Evolutionary conservation across 1,284 basidiomycete genomes (phyloP), one percentile per base, ranked within the genome.

Genomic region (Apiotrichum mycotoxinovorans): DNA sequence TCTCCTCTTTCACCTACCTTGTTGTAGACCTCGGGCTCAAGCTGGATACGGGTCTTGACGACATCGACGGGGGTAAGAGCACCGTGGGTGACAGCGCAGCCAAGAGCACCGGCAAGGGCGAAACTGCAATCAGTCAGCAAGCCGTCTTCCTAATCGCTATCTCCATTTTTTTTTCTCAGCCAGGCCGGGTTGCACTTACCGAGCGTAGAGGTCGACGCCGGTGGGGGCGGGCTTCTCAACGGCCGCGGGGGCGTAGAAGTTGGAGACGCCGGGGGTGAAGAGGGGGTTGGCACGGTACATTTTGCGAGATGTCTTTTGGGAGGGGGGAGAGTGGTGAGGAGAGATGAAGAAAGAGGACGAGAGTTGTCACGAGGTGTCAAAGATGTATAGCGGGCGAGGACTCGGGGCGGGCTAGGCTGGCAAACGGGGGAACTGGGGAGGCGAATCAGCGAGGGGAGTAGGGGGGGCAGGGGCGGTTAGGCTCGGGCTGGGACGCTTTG

Each of bases 21-120:
- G 80, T 82, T 82, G 81, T 82, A 82, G 53, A 76, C 74, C 71
- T 75, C 72, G 60, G 78, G 75, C 79, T 86, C 69, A 51, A 91
- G 91, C 87, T 97, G 93, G 87, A 97, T 96, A 82, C 94, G 91
- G 78, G 93, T 96, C 83, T 97, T 96, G 72, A 90, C 88, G 68
- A 94, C 91, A 82, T 95, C 91, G 69, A 95, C 85, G 61, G 91
- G 91, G 42, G 91, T 94, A 71, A 93, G 86, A 70, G 87, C 90
- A 60, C 92, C 93, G 79, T 97, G 93, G 67, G 93, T 96, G 77
- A 93, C 58, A 80, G 92, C 91, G 73, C 93, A 97, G 63, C 93
- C 91, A 67, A 95, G 83, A 66, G 85, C 84, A 85, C 93, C 92
- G 72, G 91, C 92, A 63, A 97, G 72, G 63, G 80, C 80, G 76